Evolutionary conservation across 306 rosid genomes (phyloP).

Genomic region (Nissolia schottii): DNA sequence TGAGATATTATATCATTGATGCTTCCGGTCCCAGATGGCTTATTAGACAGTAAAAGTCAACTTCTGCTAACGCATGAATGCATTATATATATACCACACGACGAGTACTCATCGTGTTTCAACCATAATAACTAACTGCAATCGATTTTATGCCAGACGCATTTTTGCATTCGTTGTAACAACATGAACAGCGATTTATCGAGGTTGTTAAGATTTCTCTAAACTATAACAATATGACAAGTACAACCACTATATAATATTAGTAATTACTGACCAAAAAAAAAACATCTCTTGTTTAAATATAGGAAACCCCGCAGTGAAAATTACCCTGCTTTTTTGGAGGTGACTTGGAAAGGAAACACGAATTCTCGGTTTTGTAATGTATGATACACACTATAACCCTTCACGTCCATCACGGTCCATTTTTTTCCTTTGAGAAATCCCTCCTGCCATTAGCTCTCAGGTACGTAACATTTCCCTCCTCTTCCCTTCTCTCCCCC

Average conservation of each 20-base stretch:
- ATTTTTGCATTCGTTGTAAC: not conserved
- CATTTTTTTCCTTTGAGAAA: conserved; percentile 37
- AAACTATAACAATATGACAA: not conserved
- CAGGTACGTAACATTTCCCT: conserved; percentile 36
- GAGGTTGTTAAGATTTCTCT: not conserved
- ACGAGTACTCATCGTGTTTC: not conserved
- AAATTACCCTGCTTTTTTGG: conserved; percentile 3
- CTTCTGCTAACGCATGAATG: not conserved
- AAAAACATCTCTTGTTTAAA: not conserved
- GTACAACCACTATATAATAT: conserved; percentile 6
- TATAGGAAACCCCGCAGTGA: conserved; percentile 26
- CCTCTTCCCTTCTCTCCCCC: not conserved
- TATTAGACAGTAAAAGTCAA: too few relatives aligned
- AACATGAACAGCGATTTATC: not conserved
- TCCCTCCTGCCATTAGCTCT: conserved; percentile 37
- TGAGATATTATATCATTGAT: too few relatives aligned
- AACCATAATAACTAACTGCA: not conserved
- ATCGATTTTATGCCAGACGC: not conserved
- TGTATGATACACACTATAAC: conserved; percentile 11
- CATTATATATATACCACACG: not conserved
- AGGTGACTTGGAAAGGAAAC: conserved; percentile 21
- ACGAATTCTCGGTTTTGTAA: not conserved
- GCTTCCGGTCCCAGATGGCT: too few relatives aligned
- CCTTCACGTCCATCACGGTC: conserved; percentile 10
- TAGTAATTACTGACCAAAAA: conserved; percentile 16